Base-by-base conservation (phyloP, 495 filamentous ascomycete species). In the Podospora pseudopauciseta region DNA sequence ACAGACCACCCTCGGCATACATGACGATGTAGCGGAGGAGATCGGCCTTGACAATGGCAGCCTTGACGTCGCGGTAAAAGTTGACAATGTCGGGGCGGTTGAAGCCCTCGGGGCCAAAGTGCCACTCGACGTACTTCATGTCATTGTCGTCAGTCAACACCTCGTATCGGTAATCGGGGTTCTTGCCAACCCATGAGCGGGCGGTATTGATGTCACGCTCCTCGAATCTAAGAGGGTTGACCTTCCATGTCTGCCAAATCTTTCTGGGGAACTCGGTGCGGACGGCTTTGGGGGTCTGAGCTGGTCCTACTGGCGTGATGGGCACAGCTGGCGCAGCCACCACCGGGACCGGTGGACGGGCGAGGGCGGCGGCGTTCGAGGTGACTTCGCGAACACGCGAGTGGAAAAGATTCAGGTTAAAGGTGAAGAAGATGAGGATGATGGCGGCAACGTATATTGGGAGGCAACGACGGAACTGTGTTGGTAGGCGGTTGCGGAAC, bases 171-270 rank as follows among this genome's bases (percentile, higher is more conserved):
- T 84, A 82, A 20, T 79, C 77, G 30, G 85, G 87, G 72, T 90
- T 90, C 70, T 82, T 84, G 18, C 70, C 69, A 0, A 81, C 80
- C 88, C 88, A 90, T 16, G 86, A 83, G 64, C 80, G 81, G 19
- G 87, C 87, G 0, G 76, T 73, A 26, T 74, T 73, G 65, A 81
- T 74, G 67, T 90, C 87, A 20, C 85, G 79, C 65, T 82, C 79
- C 66, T 86, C 86, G 68, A 89, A 87, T 1, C 76, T 75, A 49
- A 89, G 77, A 5, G 87, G 82, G 71, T 85, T 81, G 34, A 86
- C 82, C 73, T 89, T 89, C 88, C 88, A 90, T 11, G 86, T 85
- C 75, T 90, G 88, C 88, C 88, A 90, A 68, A 90, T 87, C 73
- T 79, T 79, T 23, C 65, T 68, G 58, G 77, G 77, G 54, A 79